phyloP scores from a whole-genome alignment of 257 asterid genomes.

The Ajuga chamaepitys region DNA sequence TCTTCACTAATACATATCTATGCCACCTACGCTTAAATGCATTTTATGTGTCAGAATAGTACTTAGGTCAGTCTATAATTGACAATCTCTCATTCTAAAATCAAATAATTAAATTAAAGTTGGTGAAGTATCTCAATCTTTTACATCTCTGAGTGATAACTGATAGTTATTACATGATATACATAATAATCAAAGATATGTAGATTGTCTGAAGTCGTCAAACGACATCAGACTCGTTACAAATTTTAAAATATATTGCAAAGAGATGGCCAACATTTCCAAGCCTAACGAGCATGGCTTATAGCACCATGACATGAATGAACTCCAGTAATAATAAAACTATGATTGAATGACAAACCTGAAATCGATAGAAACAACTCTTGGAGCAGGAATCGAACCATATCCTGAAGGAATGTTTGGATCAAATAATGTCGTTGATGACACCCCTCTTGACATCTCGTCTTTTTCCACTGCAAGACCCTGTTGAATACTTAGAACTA shows the following conservation, averaged over 20 bases:
- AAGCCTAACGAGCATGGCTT: not conserved
- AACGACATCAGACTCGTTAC: not conserved
- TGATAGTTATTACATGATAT: not conserved
- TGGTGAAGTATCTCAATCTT: not conserved
- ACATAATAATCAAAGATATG: conserved; percentile 3
- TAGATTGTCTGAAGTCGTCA: not conserved
- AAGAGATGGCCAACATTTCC: conserved; percentile 4
- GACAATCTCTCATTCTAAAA: not conserved
- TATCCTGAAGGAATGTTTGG: conserved; percentile 53
- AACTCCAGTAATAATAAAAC: not conserved
- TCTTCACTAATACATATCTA: not conserved
- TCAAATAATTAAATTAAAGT: not conserved
- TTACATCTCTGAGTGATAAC: not conserved
- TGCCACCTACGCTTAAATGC: not conserved
- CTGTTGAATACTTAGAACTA: conserved; percentile 49
- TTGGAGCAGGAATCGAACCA: conserved; percentile 56
- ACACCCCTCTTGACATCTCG: conserved; percentile 51
- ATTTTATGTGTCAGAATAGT: not conserved
- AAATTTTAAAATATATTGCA: not conserved
- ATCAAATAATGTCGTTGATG: conserved; percentile 40
- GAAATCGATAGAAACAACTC: conserved; percentile 60
- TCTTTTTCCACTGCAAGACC: conserved; percentile 91
- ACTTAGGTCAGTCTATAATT: not conserved
- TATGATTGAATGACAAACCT: conserved; percentile 34
- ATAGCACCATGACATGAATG: not conserved